Evolutionary conservation across 75 land plant species (phyloP).

Genomic region (Selaginella tamariscina): DNA sequence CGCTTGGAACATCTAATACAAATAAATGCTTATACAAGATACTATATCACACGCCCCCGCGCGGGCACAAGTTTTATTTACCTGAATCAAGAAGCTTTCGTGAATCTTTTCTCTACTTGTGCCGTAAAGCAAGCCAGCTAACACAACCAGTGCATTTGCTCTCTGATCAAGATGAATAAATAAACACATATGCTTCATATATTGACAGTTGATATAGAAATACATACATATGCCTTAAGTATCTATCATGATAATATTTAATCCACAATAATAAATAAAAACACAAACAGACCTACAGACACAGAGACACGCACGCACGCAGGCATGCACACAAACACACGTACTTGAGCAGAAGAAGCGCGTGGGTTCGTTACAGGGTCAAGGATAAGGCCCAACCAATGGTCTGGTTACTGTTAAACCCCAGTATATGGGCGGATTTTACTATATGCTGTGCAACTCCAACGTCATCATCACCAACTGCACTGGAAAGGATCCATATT

Average conservation of each 20-base stretch:
- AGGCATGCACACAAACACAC: not conserved
- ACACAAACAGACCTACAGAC: not conserved
- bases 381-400: conserved; percentile 20
- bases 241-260: no score
- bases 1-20: not conserved
- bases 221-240: no score
- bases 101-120: conserved; percentile 10
- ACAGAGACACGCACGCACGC: no score
- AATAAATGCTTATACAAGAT: not conserved
- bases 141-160: conserved; percentile 28
- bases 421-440: conserved; percentile 21
- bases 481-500: conserved; percentile 18
- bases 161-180: conserved; percentile 16
- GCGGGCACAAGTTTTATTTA: no score
- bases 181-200: not conserved
- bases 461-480: conserved; percentile 30
- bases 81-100: not conserved
- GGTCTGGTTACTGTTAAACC: conserved; percentile 18
- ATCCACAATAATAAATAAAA: no score
- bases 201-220: not conserved
- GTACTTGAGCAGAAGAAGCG: conserved; percentile 22
- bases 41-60: not conserved
- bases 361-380: conserved; percentile 10
- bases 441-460: conserved; percentile 22
- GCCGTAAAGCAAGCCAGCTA: conserved; percentile 23